Evolutionary conservation across 495 filamentous ascomycete genomes (phyloP).

Genomic region (Neohortaea acidophila): DNA sequence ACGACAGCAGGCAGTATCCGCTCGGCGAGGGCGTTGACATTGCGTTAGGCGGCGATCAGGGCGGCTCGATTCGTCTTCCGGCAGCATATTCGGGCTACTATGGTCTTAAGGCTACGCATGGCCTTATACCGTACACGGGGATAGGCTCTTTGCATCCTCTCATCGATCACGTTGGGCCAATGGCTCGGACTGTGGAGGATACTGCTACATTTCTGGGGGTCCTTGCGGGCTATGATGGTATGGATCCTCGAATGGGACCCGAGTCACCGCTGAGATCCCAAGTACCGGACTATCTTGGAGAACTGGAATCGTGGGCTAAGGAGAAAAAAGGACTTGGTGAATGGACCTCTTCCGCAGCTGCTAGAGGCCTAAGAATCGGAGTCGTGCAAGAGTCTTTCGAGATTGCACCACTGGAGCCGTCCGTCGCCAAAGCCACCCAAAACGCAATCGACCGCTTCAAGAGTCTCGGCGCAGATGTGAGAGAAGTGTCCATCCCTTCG

Average conservation of each 20-base stretch:
- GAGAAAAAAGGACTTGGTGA: slow-evolving; percentile 29
- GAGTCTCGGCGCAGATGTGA: slow-evolving; percentile 36
- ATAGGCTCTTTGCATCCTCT: slow-evolving; percentile 23
- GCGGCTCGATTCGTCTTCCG: slow-evolving; percentile 45
- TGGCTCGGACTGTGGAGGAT: slow-evolving; percentile 36
- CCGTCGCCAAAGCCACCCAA: slow-evolving; percentile 30
- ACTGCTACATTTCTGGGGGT: slow-evolving; percentile 35
- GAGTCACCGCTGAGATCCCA: slow-evolving; percentile 6
- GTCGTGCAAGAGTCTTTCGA: slow-evolving; percentile 39
- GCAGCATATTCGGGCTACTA: slow-evolving; percentile 26
- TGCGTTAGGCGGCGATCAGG: slow-evolving; percentile 45
- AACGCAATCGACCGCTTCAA: slow-evolving; percentile 32
- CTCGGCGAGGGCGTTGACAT: slow-evolving; percentile 35
- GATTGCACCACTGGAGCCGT: slow-evolving; percentile 29
- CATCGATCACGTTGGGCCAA: slow-evolving; percentile 26
- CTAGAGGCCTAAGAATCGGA: slow-evolving; percentile 27
- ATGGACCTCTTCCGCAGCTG: slow-evolving; percentile 15
- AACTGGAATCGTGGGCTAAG: slow-evolving; percentile 19
- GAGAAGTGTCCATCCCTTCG: slow-evolving; percentile 37
- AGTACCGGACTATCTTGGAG: slow-evolving; percentile 26
- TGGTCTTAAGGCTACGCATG: slow-evolving; percentile 30
- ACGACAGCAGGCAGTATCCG: slow-evolving; percentile 6
- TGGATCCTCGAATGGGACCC: slow-evolving; percentile 30
- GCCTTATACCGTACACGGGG: slow-evolving; percentile 24
- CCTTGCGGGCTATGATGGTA: slow-evolving; percentile 41